These are phyloP conservation scores for Yamadazyma mexicana DNA, from an alignment of 1,139 yeast genomes.

Conservation along the genomic window DNA sequence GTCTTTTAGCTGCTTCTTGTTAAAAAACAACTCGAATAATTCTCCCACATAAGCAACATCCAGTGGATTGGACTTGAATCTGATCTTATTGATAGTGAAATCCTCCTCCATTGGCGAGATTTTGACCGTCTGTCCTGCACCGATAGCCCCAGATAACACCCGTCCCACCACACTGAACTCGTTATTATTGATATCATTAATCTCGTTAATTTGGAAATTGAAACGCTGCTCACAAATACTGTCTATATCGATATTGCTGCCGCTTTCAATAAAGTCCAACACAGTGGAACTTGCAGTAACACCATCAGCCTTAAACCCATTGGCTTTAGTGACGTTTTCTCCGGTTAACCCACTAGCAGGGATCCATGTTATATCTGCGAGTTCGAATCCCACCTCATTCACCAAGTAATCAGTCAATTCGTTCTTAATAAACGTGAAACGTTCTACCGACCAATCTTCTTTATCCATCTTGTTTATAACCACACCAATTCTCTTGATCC, in stretches of 20 bases:
- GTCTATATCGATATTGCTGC: constrained; percentile 40
- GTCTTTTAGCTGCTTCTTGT: constrained; percentile 37
- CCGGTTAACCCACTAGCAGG: constrained; percentile 91
- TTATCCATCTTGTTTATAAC: constrained; percentile 90
- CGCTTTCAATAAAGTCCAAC: constrained; percentile 37
- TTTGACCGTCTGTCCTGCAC: constrained; percentile 70
- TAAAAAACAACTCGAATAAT: constrained; percentile 59
- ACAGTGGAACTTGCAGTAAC: constrained; percentile 51
- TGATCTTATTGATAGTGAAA: constrained; percentile 35
- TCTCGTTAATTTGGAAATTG: constrained; percentile 52
- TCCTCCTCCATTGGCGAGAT: constrained; percentile 53
- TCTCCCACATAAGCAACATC: constrained; percentile 69
- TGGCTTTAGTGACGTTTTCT: constrained; percentile 62
- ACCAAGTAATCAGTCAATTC: constrained; percentile 61
- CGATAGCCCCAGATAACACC: constrained; percentile 71
- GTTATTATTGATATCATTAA: constrained; percentile 28
- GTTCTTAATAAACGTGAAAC: constrained; percentile 61
- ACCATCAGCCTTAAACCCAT: constrained; percentile 55
- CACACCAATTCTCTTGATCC: constrained; percentile 72
- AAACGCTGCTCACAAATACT: constrained; percentile 39
- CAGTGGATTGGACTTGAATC: constrained; percentile 23
- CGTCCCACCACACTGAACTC: constrained; percentile 65
- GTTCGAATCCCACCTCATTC: constrained; percentile 57
- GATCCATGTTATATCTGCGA: constrained; percentile 56
- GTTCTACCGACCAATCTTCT: constrained; percentile 62